Percentiles rank a stretch among this genome's conserved stretches.
Evolutionary conservation across 805 yeast species (phyloP).

Genomic region (Candida insectorum): DNA sequence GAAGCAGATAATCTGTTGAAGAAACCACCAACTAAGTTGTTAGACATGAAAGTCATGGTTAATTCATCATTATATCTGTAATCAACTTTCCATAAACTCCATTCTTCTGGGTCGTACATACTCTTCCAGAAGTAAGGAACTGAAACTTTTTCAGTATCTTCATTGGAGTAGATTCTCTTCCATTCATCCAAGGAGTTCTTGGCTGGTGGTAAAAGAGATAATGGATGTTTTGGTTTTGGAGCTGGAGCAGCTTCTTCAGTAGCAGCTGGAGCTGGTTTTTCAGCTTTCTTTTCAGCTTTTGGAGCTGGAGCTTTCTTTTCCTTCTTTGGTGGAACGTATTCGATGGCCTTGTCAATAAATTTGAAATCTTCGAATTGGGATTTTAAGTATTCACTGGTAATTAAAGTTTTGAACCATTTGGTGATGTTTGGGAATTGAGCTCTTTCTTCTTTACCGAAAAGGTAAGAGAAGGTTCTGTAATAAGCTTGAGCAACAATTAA

Average conservation of each 20-base stretch:
- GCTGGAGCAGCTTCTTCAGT: slow-evolving; percentile 44
- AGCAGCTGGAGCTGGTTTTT: slow-evolving; percentile 33
- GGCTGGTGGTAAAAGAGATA: slow-evolving; percentile 75
- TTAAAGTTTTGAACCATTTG: slow-evolving; percentile 70
- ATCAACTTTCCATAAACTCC: slow-evolving; percentile 92
- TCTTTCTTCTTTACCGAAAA: slow-evolving; percentile 68
- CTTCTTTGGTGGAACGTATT: slow-evolving; percentile 70
- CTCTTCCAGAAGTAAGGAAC: slow-evolving; percentile 97
- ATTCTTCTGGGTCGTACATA: slow-evolving; percentile 86
- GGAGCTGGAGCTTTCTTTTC: slow-evolving; percentile 51
- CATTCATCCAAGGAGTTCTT: slow-evolving; percentile 79
- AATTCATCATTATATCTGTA: slow-evolving; percentile 98
- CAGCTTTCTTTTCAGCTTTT: slow-evolving; percentile 25
- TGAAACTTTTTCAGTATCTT: slow-evolving; percentile 91
- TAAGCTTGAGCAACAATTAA: slow-evolving; percentile 48
- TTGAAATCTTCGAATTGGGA: slow-evolving; percentile 49
- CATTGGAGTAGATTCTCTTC: slow-evolving; percentile 96
- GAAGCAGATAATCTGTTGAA: slow-evolving; percentile 92
- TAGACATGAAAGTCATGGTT: slow-evolving; percentile 96
- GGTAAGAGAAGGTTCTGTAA: slow-evolving; percentile 51
- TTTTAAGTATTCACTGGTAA: slow-evolving; percentile 43
- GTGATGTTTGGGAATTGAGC: slow-evolving; percentile 55
- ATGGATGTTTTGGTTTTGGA: slow-evolving; percentile 89
- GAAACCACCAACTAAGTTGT: slow-evolving; percentile 97
- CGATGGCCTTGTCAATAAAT: slow-evolving; percentile 64